Base-by-base conservation (phyloP, 2,329 filamentous ascomycete genomes). In the Calonectria crousiana region DNA sequence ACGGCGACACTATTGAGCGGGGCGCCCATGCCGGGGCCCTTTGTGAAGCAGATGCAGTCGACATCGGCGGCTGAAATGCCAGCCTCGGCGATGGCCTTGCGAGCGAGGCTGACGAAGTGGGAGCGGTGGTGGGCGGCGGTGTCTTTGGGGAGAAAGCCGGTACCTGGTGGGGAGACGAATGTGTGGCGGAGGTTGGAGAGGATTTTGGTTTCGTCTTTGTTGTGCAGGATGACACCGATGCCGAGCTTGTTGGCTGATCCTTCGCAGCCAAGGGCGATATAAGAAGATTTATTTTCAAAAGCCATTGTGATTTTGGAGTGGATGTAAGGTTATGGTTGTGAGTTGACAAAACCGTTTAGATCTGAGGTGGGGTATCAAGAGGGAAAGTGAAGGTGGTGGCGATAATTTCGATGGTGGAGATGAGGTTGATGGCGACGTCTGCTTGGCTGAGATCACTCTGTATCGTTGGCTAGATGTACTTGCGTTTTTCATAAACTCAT, bases 181-280 rank as follows among this genome's bases (percentile, higher is more conserved):
- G 97, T 99, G 87, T 98, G 94, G 69, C 97, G 94, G 78, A 99
- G 90, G 87, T 99, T 99, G 83, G 96, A 93, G 78, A 99, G 95
- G 83, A 99, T 93, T 47, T 89, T 87, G 73, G 89, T 86, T 73
- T 87, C 85, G 73, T 52, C 60, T 81, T 85, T 83, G 80, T 92
- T 89, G 87, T 98, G 97, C 30, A 92, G 91, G 84, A 99, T 98
- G 73, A 99, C 89, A 82, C 97, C 97, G 73, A 98, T 93, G 78
- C 96, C 97, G 67, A 99, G 92, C 87, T 99, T 99, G 89, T 99
- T 99, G 86, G 97, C 97, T 72, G 95, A 98, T 84, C 97, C 96
- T 88, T 99, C 97, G 83, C 89, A 90, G 77, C 90, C 90, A 76
- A 92, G 85, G 79, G 90, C 89, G 76, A 91, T 88, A 81, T 89